Base-by-base conservation (phyloP, 78 protist genomes). In the Corallochytrium limacisporum region DNA sequence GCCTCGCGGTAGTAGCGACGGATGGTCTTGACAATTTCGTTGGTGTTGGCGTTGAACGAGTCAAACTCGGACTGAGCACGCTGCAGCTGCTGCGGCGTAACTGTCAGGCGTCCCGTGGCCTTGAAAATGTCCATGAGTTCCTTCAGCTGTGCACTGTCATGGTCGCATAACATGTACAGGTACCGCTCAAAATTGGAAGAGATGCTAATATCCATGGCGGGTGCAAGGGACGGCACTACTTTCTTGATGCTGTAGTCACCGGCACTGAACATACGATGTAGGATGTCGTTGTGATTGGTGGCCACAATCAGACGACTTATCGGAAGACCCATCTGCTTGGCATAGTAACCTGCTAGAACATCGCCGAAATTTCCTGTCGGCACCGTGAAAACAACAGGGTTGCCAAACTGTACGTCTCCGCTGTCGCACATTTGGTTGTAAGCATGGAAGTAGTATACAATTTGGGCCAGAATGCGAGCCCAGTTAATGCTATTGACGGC, bases 311-410 rank as follows among this genome's bases (percentile, higher is more conserved):
- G 69, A 4, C 29, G 42, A 28, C 13, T 18, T 13, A 78, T 40
- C 13, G 80, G 86, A 36, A 68, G 39, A 5, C 81, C 79, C 77
- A 70, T 69, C 36, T 24, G 59, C 46, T 44, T 47, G 31, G 84
- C 84, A 5, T 56, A 81, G 56, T 44, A 74, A 33, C 86, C 86
- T 4, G 86, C 79, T 13, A 81, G 86, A 22, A 56, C 69, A 55
- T 81, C 75, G 18, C 81, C 86, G 42, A 74, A 81, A 57, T 81
- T 81, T 10, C 86, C 86, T 3, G 78, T 72, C 6, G 84, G 84
- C 3, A 72, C 79, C 20, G 48, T 35, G 40, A 67, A 49, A 8
- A 29, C 47, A n/a, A 73, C 62, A 1, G 39, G 4, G 32, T 12
- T 10, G 36, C 4, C 37, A 28, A 9, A 8, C n/a, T n/a, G n/a